Evolutionary conservation across 257 asterid genomes (phyloP), one percentile per base, ranked within the genome.

Genomic region (Jaltomata sinuosa): DNA sequence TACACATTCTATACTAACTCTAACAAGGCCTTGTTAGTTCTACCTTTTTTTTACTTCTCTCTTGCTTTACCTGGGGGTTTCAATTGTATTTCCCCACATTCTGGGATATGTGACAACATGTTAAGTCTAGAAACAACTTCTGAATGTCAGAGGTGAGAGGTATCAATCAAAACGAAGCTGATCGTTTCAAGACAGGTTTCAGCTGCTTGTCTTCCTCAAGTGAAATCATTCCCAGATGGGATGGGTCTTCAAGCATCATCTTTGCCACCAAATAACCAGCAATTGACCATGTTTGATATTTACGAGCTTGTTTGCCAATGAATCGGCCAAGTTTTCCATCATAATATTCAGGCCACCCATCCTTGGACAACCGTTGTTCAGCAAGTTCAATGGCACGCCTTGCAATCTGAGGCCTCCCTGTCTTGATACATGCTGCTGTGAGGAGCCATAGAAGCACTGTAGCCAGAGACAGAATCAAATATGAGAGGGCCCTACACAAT

Each of bases 361-460:
- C 96, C 90, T 89, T 92, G 6, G 92, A 87, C 65, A 92, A 84
- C 84, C 93, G 88, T 22, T 81, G 65, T 78, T 92, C 96, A 29
- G 91, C 91, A 38, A 90, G 91, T 81, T 90, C 94, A 45, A 92
- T 87, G 50, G 96, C 96, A 42, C 93, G 93, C 71, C 94, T 87
- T 2, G 96, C 96, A 18, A 92, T 83, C 85, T 88, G 91, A 25
- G 96, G 96, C 49, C 96, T 89, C 83, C 94, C 96, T 0, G 91
- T 87, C 87, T 92, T 92, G 89, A 91, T 89, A 83, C 94, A 92
- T 21, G 94, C 96, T 29, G 94, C 94, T 57, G 94, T 90, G 40
- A 92, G 90, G 77, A 92, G 87, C 94, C 96, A 92, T 72, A 92
- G 82, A 31, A 92, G 94, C 87, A 92, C 96, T 92, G 93, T 88